These are phyloP conservation scores for Haplographium delicatum DNA, from an alignment of 495 filamentous ascomycete species.

Conservation along the genomic window DNA sequence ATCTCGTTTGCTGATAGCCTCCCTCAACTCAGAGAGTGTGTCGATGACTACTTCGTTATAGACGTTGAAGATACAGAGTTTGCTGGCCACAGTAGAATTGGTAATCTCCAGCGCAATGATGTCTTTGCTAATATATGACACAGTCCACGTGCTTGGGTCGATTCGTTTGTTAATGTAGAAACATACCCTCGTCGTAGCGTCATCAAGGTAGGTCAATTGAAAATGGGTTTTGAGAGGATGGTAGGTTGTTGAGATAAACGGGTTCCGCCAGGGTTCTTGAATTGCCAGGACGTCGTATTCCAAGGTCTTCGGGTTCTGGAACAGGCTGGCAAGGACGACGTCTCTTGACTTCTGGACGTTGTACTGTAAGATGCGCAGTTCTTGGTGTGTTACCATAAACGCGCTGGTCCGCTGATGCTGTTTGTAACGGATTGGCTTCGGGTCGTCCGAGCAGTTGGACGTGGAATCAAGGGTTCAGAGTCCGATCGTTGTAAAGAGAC, in stretches of 20 bases:
- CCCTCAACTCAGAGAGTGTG: conserved; percentile 2
- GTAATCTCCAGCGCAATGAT: conserved; percentile 16
- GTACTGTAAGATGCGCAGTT: conserved; percentile 19
- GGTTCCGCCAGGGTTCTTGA: conserved; percentile 25
- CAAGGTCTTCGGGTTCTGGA: conserved; percentile 11
- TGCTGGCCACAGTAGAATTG: conserved; percentile 5
- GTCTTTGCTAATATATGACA: conserved; percentile 13
- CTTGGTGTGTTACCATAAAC: conserved; percentile 5
- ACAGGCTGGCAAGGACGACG: conserved; percentile 10
- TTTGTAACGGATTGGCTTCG: background rate
- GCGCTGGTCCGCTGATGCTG: background rate
- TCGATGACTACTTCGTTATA: conserved; percentile 13
- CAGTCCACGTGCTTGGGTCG: conserved; percentile 14
- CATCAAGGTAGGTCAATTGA: background rate
- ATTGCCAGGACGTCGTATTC: conserved; percentile 23
- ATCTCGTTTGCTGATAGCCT: conserved; percentile 4
- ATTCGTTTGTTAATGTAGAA: conserved; percentile 22
- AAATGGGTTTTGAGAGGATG: conserved; percentile 4
- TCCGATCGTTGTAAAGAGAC: background rate
- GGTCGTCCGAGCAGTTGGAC: background rate
- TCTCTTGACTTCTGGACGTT: conserved; percentile 22
- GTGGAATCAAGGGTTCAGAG: background rate
- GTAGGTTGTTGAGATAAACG: conserved; percentile 14
- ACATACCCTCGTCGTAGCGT: conserved; percentile 10
- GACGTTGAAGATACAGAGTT: conserved; percentile 13